Base-by-base conservation (phyloP, 768 basidiomycete species). In the Butyriboletus loyo region DNA sequence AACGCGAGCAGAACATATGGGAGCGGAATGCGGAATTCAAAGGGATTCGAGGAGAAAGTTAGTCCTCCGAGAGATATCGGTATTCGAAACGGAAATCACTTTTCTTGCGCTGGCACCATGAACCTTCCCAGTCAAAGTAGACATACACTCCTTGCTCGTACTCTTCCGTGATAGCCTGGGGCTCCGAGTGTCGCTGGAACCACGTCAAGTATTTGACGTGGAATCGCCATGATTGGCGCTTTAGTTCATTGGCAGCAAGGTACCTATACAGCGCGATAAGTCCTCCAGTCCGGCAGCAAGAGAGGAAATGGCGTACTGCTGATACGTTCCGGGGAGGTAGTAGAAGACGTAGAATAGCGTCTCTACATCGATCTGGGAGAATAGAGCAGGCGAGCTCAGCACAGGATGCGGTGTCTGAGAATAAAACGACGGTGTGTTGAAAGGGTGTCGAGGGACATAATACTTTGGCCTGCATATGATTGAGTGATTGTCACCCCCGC, bases 141-240 rank as follows among this genome's bases (percentile, higher is more conserved):
- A 97, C 90, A 71, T 99, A 99, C 14, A 97, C 93, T 14, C 97
- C 97, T 74, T 98, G 95, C 72, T 99, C 97, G 70, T 98, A 99
- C 69, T 98, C 96, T 62, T 98, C 96, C 47, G 97, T 99, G 68
- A 99, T 98, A 2, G 94, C 94, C 65, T 96, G 92, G 9, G 97
- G 97, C 65, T 98, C 95, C 22, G 92, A 94, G 64, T 97, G 92
- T 34, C 97, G 84, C 71, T 98, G 97, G 83, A 99, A 99, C 95
- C 97, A 99, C 28, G 97, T 99, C 55, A 99, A 75, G 68, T 98
- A 99, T 73, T 98, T 98, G 55, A 98, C 91, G 71, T 99, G 97
- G 79, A 98, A 99, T 44, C 97, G 85, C 97, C 97, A 99, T 36
- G 92, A 94, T 68, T 98, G 96, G 45, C 89, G 82, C 75, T 98